These are phyloP conservation scores for Penicillium coffeae DNA, from an alignment of 495 filamentous ascomycete genomes.

Conservation along the genomic window DNA sequence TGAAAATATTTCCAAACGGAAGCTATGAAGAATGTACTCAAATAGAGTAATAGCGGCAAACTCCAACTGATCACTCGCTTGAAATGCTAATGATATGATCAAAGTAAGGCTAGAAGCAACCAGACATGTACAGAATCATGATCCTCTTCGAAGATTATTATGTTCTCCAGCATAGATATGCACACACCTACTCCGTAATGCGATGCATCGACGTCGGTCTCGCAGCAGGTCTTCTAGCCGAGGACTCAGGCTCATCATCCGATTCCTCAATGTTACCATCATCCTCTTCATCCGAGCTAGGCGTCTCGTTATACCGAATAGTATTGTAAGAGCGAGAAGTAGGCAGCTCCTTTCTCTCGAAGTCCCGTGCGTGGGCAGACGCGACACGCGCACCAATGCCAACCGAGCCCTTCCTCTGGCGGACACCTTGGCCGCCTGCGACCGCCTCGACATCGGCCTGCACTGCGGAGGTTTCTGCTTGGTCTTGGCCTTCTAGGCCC, in stretches of 20 bases:
- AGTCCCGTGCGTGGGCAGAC: slow-evolving; percentile 80
- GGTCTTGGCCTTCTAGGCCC: slow-evolving; percentile 17
- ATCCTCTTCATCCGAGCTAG: slow-evolving; percentile 33
- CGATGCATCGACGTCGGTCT: slow-evolving; percentile 7
- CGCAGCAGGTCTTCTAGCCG: neutral
- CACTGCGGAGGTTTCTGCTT: too few species aligned
- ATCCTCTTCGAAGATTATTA: neutral
- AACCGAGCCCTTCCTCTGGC: slow-evolving; percentile 38
- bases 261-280: slow-evolving; percentile 16
- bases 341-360: slow-evolving; percentile 65
- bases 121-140: neutral
- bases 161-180: neutral
- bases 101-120: neutral
- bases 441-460: too few species aligned
- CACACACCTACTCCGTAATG: slow-evolving; percentile 9
- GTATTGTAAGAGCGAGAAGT: slow-evolving; percentile 23
- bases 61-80: too few species aligned
- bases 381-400: slow-evolving; percentile 60
- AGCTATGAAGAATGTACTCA: too few species aligned
- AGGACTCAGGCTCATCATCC: slow-evolving; percentile 18
- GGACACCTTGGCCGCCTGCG: too few species aligned
- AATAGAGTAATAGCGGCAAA: too few species aligned
- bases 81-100: too few species aligned
- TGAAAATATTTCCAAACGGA: too few species aligned
- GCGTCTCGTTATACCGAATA: slow-evolving; percentile 19